A percentile compares a stretch with the other conserved stretches of the same genome.
Conservation (phyloP, 495 filamentous ascomycete species). For the Tetracladium marchalianum region DNA sequence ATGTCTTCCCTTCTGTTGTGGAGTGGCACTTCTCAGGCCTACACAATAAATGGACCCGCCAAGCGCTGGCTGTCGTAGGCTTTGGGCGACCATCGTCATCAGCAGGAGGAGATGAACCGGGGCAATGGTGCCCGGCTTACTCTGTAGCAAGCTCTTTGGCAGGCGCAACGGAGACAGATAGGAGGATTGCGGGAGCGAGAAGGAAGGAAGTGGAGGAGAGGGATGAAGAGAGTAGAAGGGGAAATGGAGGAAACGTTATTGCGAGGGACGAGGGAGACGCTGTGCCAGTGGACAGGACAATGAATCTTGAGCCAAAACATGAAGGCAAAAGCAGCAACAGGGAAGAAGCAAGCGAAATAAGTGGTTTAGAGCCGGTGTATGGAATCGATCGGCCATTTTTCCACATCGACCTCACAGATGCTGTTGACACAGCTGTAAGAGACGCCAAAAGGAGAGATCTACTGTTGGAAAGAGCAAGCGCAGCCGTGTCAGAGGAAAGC, state of each 20-base stretch:
- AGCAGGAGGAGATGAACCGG: neutral
- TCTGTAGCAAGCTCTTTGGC: neutral
- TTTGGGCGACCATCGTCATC: constrained; percentile 59
- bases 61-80: constrained; percentile 75
- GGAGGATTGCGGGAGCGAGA: constrained; percentile 17
- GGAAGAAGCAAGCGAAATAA: constrained; percentile 2
- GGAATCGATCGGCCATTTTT: constrained; percentile 82
- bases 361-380: constrained; percentile 44
- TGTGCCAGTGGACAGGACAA: neutral
- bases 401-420: constrained; percentile 65
- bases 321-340: constrained; percentile 1
- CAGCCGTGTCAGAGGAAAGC: too few species aligned
- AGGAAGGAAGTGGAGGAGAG: constrained; percentile 19
- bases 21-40: constrained; percentile 94
- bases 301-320: neutral
- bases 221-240: constrained; percentile 14
- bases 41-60: constrained; percentile 92
- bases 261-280: too few species aligned
- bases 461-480: too few species aligned
- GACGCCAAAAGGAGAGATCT: too few species aligned
- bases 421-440: too few species aligned
- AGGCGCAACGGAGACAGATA: constrained; percentile 30
- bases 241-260: neutral
- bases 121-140: constrained; percentile 6
- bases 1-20: constrained; percentile 68